A percentile compares a stretch with the other conserved stretches of the same genome.
phyloP scores from a whole-genome alignment of 768 basidiomycete species.

The Dentipellis fragilis region DNA sequence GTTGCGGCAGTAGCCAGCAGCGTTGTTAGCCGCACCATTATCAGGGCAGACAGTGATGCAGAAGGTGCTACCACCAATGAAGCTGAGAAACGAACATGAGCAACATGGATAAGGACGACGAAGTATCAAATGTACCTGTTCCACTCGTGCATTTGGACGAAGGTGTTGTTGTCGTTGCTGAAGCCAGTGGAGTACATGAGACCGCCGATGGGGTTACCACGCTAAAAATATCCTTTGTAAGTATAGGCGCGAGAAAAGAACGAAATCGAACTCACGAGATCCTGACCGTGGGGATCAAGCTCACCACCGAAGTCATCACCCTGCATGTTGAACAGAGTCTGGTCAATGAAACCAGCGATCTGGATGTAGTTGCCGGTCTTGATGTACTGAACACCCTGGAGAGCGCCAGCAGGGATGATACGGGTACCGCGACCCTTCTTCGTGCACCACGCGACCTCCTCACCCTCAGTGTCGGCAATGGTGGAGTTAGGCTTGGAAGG shows the following conservation, averaged over 20 bases:
- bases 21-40: constrained; percentile 26
- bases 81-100: constrained; percentile 30
- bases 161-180: constrained; percentile 31
- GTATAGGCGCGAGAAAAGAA: background rate
- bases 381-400: constrained; percentile 57
- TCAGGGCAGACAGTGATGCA: constrained; percentile 72
- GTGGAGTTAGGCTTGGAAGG: constrained; percentile 37
- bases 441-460: constrained; percentile 74
- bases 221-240: constrained; percentile 23
- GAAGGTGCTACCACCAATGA: constrained; percentile 56
- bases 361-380: constrained; percentile 49
- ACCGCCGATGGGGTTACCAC: constrained; percentile 77
- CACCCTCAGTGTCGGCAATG: constrained; percentile 59
- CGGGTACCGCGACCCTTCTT: constrained; percentile 63
- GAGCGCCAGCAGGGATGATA: constrained; percentile 55
- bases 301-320: constrained; percentile 61
- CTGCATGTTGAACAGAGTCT: constrained; percentile 43
- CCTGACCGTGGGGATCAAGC: constrained; percentile 69
- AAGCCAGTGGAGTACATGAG: constrained; percentile 54
- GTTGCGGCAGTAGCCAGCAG: constrained; percentile 55
- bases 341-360: constrained; percentile 55
- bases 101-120: background rate
- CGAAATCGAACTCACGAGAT: constrained; percentile 28
- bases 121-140: constrained; percentile 35
- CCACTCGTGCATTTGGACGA: constrained; percentile 58